Evolutionary conservation across 306 rosid genomes (phyloP).

Genomic region (Dalbergia cultrata): DNA sequence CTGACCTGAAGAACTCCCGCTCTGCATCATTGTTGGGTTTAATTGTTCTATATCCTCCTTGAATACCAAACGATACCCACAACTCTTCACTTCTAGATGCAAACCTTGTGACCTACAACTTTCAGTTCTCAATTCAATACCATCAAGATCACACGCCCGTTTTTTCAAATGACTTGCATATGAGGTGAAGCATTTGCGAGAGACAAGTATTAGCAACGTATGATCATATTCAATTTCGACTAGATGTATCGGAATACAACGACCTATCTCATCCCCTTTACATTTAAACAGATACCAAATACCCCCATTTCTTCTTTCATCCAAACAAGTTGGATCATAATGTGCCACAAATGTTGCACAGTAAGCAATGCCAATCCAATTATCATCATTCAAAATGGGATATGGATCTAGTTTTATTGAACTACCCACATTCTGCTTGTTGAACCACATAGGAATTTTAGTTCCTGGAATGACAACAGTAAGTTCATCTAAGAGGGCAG

Average conservation of each 20-base stretch:
- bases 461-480: not conserved
- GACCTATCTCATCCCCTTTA: not conserved
- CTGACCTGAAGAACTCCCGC: not conserved
- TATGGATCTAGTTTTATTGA: not conserved
- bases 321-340: not conserved
- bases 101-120: accelerated
- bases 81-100: not conserved
- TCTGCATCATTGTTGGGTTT: not conserved
- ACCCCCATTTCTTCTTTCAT: too few relatives aligned
- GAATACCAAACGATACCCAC: not conserved
- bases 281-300: not conserved
- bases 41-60: not conserved
- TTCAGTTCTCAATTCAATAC: not conserved
- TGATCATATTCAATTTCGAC: not conserved
- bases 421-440: not conserved
- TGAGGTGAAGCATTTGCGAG: not conserved
- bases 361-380: not conserved
- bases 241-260: not conserved
- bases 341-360: slow-evolving; percentile 4
- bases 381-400: not conserved
- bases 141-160: not conserved
- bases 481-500: not conserved
- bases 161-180: not conserved
- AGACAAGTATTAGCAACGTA: not conserved
- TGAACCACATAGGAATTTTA: slow-evolving; percentile 36